Evolutionary conservation across 2,329 filamentous ascomycete species (phyloP).

Genomic region (Trichoderma hamatum): DNA sequence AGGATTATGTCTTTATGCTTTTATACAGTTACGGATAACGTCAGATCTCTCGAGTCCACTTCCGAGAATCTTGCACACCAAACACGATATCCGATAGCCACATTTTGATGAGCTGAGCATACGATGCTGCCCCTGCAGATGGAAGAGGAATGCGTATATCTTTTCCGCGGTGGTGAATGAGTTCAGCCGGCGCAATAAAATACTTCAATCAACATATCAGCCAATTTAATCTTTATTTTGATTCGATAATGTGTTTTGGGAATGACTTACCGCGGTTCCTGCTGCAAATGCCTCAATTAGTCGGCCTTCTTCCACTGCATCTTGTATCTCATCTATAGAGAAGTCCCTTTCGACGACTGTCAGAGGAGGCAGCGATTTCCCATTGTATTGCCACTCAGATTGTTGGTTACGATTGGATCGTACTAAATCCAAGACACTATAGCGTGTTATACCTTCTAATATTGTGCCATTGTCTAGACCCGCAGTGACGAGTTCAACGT

Average conservation of each 20-base stretch:
- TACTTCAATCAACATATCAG: conserved; percentile 49
- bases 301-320: conserved; percentile 73
- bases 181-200: conserved; percentile 69
- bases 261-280: conserved; percentile 74
- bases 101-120: neutral
- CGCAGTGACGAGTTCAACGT: conserved; percentile 75
- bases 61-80: neutral
- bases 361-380: conserved; percentile 62
- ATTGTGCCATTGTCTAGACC: conserved; percentile 82
- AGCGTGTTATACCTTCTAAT: conserved; percentile 80
- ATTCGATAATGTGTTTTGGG: neutral
- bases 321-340: conserved; percentile 73
- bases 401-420: neutral
- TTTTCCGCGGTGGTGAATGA: conserved; percentile 67
- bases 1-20: neutral
- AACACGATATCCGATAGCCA: conserved; percentile 6
- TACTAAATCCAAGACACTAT: conserved; percentile 49
- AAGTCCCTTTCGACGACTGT: neutral
- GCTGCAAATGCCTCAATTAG: conserved; percentile 83
- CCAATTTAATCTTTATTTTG: conserved; percentile 29
- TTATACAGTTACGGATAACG: neutral
- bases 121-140: neutral
- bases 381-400: conserved; percentile 79
- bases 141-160: conserved; percentile 49
- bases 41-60: neutral